Evolutionary conservation across 768 basidiomycete species (phyloP).

Genomic region (Wakefieldia striispora): DNA sequence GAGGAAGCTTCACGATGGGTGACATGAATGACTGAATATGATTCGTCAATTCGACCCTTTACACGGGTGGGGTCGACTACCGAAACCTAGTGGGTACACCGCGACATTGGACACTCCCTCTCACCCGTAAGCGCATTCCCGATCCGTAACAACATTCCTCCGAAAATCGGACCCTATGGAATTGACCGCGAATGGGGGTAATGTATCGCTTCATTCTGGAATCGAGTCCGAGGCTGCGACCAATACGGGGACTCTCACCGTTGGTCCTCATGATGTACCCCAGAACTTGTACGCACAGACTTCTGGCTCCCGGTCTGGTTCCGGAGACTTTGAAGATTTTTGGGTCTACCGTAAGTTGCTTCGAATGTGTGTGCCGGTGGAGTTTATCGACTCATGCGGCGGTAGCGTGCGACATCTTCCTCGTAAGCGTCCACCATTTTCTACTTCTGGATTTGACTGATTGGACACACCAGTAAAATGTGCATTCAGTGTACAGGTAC

Average conservation of each 20-base stretch:
- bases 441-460: neutral
- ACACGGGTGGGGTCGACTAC: constrained; percentile 84
- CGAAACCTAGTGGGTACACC: constrained; percentile 57
- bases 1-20: constrained; percentile 78
- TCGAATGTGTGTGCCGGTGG: neutral
- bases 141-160: neutral
- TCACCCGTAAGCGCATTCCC: constrained; percentile 39
- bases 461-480: constrained; percentile 70
- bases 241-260: constrained; percentile 94
- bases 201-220: constrained; percentile 48
- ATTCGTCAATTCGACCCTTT: constrained; percentile 61
- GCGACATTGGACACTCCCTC: no score
- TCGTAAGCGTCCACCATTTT: constrained; percentile 36
- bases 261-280: constrained; percentile 67
- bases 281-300: constrained; percentile 69
- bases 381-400: no score
- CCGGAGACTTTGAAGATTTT: constrained; percentile 76
- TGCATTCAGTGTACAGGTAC: constrained; percentile 86
- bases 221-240: constrained; percentile 70
- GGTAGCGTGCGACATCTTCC: constrained; percentile 79
- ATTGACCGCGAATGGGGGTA: constrained; percentile 57
- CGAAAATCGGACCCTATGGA: constrained; percentile 33
- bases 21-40: neutral
- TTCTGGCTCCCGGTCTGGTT: constrained; percentile 59
- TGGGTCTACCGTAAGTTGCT: constrained; percentile 67